Conservation (phyloP, 371 early-diverging fungal genomes). For the Parasitella parasitica region DNA sequence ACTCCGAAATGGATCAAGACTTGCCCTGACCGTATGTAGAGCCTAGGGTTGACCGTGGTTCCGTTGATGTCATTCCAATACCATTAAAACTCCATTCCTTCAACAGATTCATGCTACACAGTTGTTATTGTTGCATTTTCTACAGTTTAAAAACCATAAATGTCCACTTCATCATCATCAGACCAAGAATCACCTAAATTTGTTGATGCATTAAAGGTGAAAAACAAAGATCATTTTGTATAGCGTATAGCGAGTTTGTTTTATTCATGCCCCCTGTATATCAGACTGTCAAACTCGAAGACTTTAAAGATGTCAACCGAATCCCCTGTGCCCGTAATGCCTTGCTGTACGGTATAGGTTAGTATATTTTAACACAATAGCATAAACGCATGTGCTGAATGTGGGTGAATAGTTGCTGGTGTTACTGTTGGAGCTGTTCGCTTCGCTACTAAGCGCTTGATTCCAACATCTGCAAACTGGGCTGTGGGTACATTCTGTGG, state of each 20-base stretch:
- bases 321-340: slow-evolving; percentile 53
- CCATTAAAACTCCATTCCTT: slow-evolving; percentile 4
- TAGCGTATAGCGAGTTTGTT: too few relatives aligned
- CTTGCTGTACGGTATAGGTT: slow-evolving; percentile 50
- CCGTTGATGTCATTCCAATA: neutral
- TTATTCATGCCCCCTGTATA: neutral
- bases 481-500: slow-evolving; percentile 49
- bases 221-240: neutral
- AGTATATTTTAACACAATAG: neutral
- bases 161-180: neutral
- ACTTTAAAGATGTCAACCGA: slow-evolving; percentile 44
- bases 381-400: too few relatives aligned
- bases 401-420: slow-evolving; percentile 30
- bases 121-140: neutral
- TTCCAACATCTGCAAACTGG: slow-evolving; percentile 50
- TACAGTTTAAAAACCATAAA: neutral
- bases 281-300: slow-evolving; percentile 49
- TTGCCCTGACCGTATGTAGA: neutral
- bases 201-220: slow-evolving; percentile 33
- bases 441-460: slow-evolving; percentile 32
- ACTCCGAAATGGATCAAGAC: neutral
- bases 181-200: slow-evolving; percentile 21
- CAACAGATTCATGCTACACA: neutral
- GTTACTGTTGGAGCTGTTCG: slow-evolving; percentile 43
- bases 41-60: neutral